phyloP scores from a whole-genome alignment of 352 stramenopile species.

The Globisporangium sylvaticum region DNA sequence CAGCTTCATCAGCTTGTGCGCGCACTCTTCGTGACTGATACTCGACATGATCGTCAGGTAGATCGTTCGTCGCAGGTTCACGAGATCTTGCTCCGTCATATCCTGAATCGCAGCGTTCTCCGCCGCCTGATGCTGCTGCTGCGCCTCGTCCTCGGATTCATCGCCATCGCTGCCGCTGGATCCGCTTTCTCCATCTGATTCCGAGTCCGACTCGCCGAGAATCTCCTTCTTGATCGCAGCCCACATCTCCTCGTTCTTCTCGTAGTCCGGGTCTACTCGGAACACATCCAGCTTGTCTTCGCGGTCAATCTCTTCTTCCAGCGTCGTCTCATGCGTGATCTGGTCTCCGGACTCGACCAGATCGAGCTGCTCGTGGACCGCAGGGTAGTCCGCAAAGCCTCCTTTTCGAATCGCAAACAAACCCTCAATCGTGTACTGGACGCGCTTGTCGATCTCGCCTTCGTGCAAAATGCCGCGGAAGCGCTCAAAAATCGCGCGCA shows the following conservation, averaged over 20 bases:
- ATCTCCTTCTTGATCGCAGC: conserved; percentile 95
- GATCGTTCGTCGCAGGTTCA: conserved; percentile 97
- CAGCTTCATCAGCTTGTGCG: conserved; percentile 98
- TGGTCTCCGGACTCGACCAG: conserved; percentile 98
- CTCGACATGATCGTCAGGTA: conserved; percentile 99
- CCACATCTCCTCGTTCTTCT: conserved; percentile 97
- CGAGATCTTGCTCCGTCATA: conserved; percentile 96
- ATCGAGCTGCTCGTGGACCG: conserved; percentile 93
- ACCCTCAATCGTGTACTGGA: conserved; percentile 98
- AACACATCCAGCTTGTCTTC: conserved; percentile 97
- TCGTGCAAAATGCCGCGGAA: conserved; percentile 98
- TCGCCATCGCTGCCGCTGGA: conserved; percentile 49
- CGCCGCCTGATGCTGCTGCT: conserved; percentile 18
- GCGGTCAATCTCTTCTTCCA: conserved; percentile 96
- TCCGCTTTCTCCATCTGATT: conserved; percentile 52
- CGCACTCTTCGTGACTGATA: conserved; percentile 98
- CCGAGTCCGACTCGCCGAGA: conserved; percentile 90
- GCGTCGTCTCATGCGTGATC: conserved; percentile 96
- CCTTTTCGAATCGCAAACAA: conserved; percentile 96
- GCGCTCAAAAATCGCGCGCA: conserved; percentile 96
- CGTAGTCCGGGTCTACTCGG: conserved; percentile 92
- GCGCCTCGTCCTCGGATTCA: conserved; percentile 20
- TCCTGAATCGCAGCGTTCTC: conserved; percentile 88
- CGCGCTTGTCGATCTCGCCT: conserved; percentile 95
- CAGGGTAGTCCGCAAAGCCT: conserved; percentile 94